Evolutionary conservation across 1,139 yeast species (phyloP), one percentile per base, ranked within the genome.

Genomic region (Diutina sp.): DNA sequence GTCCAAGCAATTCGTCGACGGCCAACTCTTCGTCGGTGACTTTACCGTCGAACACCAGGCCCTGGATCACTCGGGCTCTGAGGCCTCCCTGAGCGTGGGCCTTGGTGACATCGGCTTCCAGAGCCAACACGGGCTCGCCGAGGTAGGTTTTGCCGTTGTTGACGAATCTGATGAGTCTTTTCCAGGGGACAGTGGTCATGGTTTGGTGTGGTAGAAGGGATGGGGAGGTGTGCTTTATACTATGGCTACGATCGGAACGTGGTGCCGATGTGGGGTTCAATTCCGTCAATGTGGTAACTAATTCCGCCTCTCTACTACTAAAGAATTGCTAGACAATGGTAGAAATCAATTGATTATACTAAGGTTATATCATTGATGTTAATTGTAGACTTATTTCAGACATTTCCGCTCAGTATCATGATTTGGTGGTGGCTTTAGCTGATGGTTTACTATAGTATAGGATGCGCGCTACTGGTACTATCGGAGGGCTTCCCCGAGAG

Each of bases 11-110:
- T 57, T 64, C 60, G 48, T 63, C 61, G 16, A 77, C 67, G 3
- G 66, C 66, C 55, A 69, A 57, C 12, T 67, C 63, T 46, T 70
- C 69, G 25, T 68, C 66, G 16, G 80, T 77, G 29, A 76, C 70
- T 18, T 60, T 61, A 60, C 73, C 70, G 5, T 63, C 61, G 57
- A 77, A 73, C 29, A 78, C 66, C 60, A 77, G 77, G 32, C 83
- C 83, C 28, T 63, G 57, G 56, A 77, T 70, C 51, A 70, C 66
- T 54, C 63, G 62, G 8, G 81, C 81, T 48, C 64, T 55, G 44
- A 50, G 44, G 8, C 7, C 18, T 2, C 53, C 53, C 4, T 30
- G 28, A 6, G 32, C 18, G 28, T 29, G 18, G n/a, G 32, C 18
- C n/a, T 30, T 32, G 14, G 53, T 16, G 44, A 50, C 44, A 29